A percentile compares a stretch with the other conserved stretches of the same genome.
Evolutionary conservation across 768 basidiomycete genomes (phyloP).

Genomic region (Rhodotorula taiwanensis): DNA sequence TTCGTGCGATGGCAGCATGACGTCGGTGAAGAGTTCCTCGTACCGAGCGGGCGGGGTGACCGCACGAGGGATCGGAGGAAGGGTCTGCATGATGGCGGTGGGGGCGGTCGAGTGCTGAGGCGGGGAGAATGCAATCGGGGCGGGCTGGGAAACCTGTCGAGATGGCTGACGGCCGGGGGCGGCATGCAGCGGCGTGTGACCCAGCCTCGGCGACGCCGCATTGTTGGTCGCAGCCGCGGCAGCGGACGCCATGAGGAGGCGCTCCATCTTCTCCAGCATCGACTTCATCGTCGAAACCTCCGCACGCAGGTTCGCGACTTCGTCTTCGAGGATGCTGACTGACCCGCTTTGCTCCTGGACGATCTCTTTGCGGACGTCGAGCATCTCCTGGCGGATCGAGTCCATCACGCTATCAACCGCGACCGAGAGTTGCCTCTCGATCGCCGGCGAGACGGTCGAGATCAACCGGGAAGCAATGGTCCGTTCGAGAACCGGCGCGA

Average conservation of each 20-base stretch:
- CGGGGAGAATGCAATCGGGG: not conserved
- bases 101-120: too few species aligned
- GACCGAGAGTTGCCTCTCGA: constrained; percentile 62
- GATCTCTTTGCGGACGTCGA: constrained; percentile 70
- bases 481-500: constrained; percentile 70
- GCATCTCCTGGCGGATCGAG: constrained; percentile 67
- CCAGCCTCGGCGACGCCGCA: too few species aligned
- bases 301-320: constrained; percentile 11
- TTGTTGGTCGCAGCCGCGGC: not conserved
- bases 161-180: too few species aligned
- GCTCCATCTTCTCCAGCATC: constrained; percentile 23
- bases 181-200: too few species aligned
- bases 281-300: constrained; percentile 19
- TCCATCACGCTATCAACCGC: constrained; percentile 75
- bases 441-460: constrained; percentile 67
- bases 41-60: constrained; percentile 18
- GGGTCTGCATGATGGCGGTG: too few species aligned
- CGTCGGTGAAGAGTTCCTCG: constrained; percentile 32
- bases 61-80: constrained; percentile 24
- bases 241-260: not conserved
- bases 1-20: constrained; percentile 25
- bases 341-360: constrained; percentile 74
- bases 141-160: not conserved
- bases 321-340: constrained; percentile 62
- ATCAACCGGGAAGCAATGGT: constrained; percentile 69